phyloP scores from a whole-genome alignment of 73 alveolate species.

The Paraurostyla sp. region DNA sequence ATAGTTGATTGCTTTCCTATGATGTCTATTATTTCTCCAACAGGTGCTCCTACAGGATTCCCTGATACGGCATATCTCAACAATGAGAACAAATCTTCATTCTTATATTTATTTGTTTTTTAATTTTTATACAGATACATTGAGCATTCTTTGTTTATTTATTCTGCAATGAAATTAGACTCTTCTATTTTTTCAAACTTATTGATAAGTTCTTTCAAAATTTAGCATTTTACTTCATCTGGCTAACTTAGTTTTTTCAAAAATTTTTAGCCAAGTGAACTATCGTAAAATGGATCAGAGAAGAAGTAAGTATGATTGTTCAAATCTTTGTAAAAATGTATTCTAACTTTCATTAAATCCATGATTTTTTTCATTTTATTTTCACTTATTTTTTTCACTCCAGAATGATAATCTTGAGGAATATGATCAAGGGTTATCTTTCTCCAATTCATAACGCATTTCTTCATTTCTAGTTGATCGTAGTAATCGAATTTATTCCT shows the following conservation, averaged over 20 bases:
- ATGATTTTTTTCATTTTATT: slow-evolving; percentile 49
- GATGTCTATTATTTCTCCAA: slow-evolving; percentile 56
- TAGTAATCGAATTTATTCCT: slow-evolving; percentile 45
- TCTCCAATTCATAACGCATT: slow-evolving; percentile 33
- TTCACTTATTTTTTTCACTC: slow-evolving; percentile 6
- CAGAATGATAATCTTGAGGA: slow-evolving; percentile 49
- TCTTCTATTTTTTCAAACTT: slow-evolving; percentile 1
- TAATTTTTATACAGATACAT: slow-evolving; percentile 63
- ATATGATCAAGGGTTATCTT: slow-evolving; percentile 16
- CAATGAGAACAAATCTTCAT: slow-evolving; percentile 66
- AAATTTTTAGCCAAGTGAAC: slow-evolving; percentile 42
- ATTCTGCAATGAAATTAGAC: slow-evolving; percentile 5
- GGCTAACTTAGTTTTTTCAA: slow-evolving; percentile 29
- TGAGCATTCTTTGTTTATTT: slow-evolving; percentile 57
- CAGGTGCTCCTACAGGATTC: slow-evolving; percentile 54
- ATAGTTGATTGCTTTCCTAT: slow-evolving; percentile 45
- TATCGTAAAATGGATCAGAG: slow-evolving; percentile 58
- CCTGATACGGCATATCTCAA: slow-evolving; percentile 65
- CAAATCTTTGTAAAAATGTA: slow-evolving; percentile 67
- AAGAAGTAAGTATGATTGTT: slow-evolving; percentile 67
- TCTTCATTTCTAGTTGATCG: slow-evolving; percentile 43
- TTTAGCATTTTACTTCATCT: not conserved
- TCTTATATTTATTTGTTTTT: slow-evolving; percentile 31
- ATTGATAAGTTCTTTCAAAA: slow-evolving; percentile 36
- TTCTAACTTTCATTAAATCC: slow-evolving; percentile 68